Base-by-base conservation (phyloP, 768 basidiomycete genomes). In the Cystoderma amianthinum region DNA sequence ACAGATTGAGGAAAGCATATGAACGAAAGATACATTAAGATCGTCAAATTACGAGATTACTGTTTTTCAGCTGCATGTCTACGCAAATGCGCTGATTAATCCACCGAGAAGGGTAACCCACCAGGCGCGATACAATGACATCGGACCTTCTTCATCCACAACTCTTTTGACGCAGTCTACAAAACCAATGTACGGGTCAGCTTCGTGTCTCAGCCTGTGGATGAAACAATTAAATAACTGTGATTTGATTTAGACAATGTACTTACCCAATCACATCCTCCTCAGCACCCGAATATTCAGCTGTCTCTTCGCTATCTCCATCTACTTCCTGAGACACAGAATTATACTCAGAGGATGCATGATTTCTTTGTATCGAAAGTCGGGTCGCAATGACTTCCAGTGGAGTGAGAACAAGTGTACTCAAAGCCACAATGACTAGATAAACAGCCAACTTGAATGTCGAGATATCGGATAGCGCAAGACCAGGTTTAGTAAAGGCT, bases 261-360 rank as follows among this genome's bases (percentile, higher is more conserved):
- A 52, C 79, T 38, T 49, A 85, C 85, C 86, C 87, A 47, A 92
- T 88, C 13, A 92, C 89, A 49, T 92, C 89, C 52, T 92, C 88
- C 19, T 84, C 80, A 4, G 67, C 60, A 12, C 82, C 84, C 18
- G 76, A 68, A 49, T 78, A 91, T 48, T 86, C 84, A 4, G 64
- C 59, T 1, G 64, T 62, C 35, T 77, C 74, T 43, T 85, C 74
- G 2, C 63, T 65, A 49, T 84, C 80, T 4, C 76, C 78, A 30
- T 82, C 81, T 13, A 77, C 76, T 49, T 90, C 85, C 53, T 87
- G 84, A 3, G 78, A 64, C 21, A 85, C 76, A 1, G 85, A 80
- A 47, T 86, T 84, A 53, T 76, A 85, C 42, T 83, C 85, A 4
- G 79, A 64, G 12, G 82, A 79, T 5, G 82, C 78, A 48, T 90